Conservation (phyloP, 2,329 filamentous ascomycete genomes). For the Emergomyces pasteurianus region DNA sequence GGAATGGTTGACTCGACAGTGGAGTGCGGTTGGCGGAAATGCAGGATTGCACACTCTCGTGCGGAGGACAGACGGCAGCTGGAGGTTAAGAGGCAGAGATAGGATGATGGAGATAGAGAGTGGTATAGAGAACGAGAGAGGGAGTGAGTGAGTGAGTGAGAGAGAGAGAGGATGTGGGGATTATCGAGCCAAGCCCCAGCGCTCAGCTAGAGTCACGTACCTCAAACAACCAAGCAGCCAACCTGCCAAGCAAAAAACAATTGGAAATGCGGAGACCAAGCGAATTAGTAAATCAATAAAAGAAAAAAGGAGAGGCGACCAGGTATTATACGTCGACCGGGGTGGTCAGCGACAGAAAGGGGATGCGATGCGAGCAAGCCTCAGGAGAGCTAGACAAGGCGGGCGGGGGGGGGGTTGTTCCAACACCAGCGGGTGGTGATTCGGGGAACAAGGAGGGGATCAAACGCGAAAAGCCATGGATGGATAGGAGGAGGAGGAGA, state of each 20-base stretch:
- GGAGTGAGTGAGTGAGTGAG: no score
- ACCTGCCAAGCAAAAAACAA: not conserved
- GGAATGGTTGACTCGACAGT: not conserved
- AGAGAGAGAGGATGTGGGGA: not conserved
- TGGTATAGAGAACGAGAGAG: no score
- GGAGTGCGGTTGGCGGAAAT: not conserved
- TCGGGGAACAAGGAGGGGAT: not conserved
- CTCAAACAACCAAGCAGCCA: not conserved
- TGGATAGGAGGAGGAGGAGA: not conserved
- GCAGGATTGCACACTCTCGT: not conserved
- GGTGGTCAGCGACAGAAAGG: not conserved
- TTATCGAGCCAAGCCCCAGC: not conserved
- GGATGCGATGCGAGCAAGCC: not conserved
- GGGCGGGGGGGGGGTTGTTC: not conserved
- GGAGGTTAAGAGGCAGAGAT: not conserved
- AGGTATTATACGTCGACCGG: not conserved
- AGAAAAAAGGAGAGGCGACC: not conserved
- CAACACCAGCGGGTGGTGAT: conserved; percentile 3
- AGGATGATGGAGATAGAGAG: no score
- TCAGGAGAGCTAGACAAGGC: not conserved
- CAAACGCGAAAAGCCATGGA: not conserved
- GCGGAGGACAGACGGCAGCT: not conserved
- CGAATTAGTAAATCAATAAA: no score
- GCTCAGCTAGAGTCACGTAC: not conserved
- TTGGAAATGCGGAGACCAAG: not conserved